Conservation (phyloP, 208 protist genomes). For the Trypanosoma lewisi region DNA sequence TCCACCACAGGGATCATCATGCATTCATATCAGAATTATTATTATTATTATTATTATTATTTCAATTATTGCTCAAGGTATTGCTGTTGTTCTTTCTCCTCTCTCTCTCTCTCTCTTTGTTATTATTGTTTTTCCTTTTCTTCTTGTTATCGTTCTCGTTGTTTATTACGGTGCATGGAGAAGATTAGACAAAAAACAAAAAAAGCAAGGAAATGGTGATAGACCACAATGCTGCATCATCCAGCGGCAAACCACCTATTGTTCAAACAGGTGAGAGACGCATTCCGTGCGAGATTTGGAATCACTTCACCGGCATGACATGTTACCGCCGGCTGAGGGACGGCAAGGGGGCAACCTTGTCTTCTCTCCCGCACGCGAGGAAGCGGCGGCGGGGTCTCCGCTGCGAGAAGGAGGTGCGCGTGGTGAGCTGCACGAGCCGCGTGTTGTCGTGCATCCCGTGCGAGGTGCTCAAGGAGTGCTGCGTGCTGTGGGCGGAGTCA, state of each 20-base stretch:
- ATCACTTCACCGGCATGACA: conserved; percentile 54
- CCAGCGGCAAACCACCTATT: conserved; percentile 9
- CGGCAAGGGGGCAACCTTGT: background rate
- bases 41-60: background rate
- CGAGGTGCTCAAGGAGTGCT: conserved; percentile 38
- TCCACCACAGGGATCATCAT: background rate
- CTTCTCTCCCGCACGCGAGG: background rate
- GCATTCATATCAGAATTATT: background rate
- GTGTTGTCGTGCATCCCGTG: conserved; percentile 37
- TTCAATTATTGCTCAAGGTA: background rate
- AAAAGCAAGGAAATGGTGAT: conserved; percentile 3
- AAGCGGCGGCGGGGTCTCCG: background rate
- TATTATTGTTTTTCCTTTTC: conserved; percentile 6
- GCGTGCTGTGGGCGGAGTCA: conserved; percentile 62
- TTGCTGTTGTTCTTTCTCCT: background rate
- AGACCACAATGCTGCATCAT: background rate
- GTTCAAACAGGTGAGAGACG: conserved; percentile 24
- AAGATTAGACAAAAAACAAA: background rate
- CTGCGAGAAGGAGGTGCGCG: conserved; percentile 5
- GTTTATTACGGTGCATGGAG: background rate
- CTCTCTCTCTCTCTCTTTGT: background rate
- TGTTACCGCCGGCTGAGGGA: conserved; percentile 31
- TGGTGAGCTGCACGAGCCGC: conserved; percentile 30
- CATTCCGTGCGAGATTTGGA: conserved; percentile 45
- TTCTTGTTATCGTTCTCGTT: background rate